Base-by-base conservation (phyloP, 2,329 filamentous ascomycete species). In the Ophiostoma ulmi region DNA sequence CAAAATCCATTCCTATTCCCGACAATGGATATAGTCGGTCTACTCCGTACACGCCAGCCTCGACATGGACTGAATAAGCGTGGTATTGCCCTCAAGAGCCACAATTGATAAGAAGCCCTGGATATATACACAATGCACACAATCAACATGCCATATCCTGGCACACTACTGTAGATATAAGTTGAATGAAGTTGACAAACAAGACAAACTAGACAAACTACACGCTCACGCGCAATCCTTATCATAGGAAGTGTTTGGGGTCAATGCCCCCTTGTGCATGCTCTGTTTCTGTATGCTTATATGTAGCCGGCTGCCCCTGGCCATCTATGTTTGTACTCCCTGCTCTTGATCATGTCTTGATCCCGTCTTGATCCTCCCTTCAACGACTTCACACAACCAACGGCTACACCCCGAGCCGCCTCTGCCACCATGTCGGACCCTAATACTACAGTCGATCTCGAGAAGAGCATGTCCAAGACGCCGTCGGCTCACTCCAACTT, bases 401-500 rank as follows among this genome's bases (percentile, higher is more conserved):
- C 48, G 20, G 44, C 44, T 4, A n/a, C 48, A 55, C n/a, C 4
- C 4, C 6, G 11, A 39, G 38, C 38, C 38, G 6, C 38, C 38
- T 39, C 38, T 39, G 44, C 44, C 55, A 61, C 10, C 22, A 61
- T 61, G 55, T 61, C 55, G 55, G 55, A 35, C 26, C 11, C 26
- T 35, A 61, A 61, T 2, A 61, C 55, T 11, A 31, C 55, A 17
- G 4, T 7, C 55, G 55, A 31, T 22, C 55, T 35, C 26, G 55
- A 61, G 22, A 61, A 61, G 55, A 61, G 55, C 55, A 13, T 11
- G n/a, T 58, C 52, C 36, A 36, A 38, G 61, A 38, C 52, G n/a
- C 55, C 64, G 67, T 48, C 68, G 52, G 69, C 48, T 17, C 52
- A 35, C n/a, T 48, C n/a, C 69, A 38, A 10, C 69, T 61, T 26